Evolutionary conservation across 495 filamentous ascomycete species (phyloP), one percentile per base, ranked within the genome.

Genomic region (Podospora pseudocomata): DNA sequence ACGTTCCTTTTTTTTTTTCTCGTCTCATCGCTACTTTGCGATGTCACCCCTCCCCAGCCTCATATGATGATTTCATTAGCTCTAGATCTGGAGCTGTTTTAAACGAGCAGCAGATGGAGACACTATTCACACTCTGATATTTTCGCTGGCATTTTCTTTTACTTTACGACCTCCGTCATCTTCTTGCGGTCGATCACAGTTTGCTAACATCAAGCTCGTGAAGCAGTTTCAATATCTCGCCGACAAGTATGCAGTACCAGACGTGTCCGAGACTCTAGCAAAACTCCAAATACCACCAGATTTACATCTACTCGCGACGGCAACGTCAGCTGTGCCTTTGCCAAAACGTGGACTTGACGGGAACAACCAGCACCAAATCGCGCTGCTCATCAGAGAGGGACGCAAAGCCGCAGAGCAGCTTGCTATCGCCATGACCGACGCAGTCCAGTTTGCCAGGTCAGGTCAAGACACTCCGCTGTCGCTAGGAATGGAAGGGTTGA

Each of bases 21-120:
- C 68, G 63, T 66, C 64, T 62, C 30, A 66, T 19, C 16, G 13
- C 58, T 20, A 6, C n/a, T 18, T 5, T 26, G 55, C 55, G 23
- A 26, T 20, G 6, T 3, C 34, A 20, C 32, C 58, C 53, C 32
- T 49, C 53, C n/a, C 58, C 57, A 56, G 62, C 65, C 62, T 78
- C 69, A 54, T 66, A 68, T 75, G 72, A 86, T 88, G 89, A 89
- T 87, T 84, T 68, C 72, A 53, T 88, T 90, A 90, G 87, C 87
- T 90, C 87, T 90, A 90, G 87, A 90, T 86, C 88, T 86, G 81
- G 78, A 90, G 86, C 80, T 84, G 80, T 79, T 68, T 76, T 76
- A 76, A 65, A 64, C 15, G 64, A 55, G 60, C 80, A 75, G 77
- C 80, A 70, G 27, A 79, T 86, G 87, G 75, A 81, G 86, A 88